These are phyloP conservation scores for Dryas octopetala DNA, from an alignment of 306 rosid species.

Conservation along the genomic window DNA sequence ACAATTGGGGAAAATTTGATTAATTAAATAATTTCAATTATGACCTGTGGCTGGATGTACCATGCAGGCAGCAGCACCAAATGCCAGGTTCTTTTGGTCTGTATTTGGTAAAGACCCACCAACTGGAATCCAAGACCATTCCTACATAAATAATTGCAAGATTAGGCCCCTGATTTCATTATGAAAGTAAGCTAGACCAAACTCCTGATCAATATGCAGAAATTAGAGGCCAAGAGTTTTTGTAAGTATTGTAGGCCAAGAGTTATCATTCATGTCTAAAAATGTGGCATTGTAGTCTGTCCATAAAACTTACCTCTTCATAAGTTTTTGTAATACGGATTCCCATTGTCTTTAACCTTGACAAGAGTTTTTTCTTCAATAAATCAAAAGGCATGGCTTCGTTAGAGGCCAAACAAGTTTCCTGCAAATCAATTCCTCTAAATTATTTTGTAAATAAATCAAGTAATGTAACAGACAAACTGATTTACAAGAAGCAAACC, in stretches of 20 bases:
- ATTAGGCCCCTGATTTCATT: conserved; percentile 7
- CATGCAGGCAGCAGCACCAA: conserved; percentile 99
- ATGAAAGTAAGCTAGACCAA: conserved; percentile 1
- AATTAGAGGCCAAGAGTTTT: neutral
- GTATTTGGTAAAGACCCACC: conserved; percentile 98
- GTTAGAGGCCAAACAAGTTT: conserved; percentile 96
- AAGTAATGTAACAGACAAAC: conserved; percentile 18
- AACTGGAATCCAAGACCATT: conserved; percentile 98
- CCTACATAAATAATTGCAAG: conserved; percentile 46
- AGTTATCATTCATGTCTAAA: neutral
- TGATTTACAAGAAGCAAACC: conserved; percentile 49
- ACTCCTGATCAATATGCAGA: neutral
- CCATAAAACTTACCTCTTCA: conserved; percentile 68
- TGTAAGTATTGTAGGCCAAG: no score
- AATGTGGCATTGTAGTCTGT: conserved; percentile 23
- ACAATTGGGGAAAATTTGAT: conserved; percentile 5
- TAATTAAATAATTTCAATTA: conserved; percentile 1
- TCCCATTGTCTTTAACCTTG: conserved; percentile 85
- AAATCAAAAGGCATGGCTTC: conserved; percentile 96
- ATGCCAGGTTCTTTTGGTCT: conserved; percentile 93
- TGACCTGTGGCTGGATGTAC: conserved; percentile 99
- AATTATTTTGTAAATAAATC: conserved; percentile 16
- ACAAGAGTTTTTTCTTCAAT: conserved; percentile 78
- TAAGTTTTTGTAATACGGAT: conserved; percentile 66
- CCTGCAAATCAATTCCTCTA: conserved; percentile 52